Evolutionary conservation across 108 stramenopile genomes (phyloP), one percentile per base, ranked within the genome.

Genomic region (Nitzschia sp.): DNA sequence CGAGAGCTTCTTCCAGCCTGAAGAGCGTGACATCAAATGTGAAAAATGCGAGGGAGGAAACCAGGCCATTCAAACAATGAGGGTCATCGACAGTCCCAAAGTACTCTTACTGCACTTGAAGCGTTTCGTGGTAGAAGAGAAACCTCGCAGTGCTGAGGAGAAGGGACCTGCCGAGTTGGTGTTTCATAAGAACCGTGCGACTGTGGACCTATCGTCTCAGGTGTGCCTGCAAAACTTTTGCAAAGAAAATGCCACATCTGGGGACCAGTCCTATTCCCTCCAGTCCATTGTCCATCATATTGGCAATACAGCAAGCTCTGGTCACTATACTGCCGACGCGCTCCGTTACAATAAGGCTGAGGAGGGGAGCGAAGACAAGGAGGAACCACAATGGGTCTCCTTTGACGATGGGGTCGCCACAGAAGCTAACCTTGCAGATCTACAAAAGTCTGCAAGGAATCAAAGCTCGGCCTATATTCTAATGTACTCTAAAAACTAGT

Each of bases 11-110:
- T 95, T 95, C 60, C 65, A 67, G 8, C 79, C 91, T 1, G 90
- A 92, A 63, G 82, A 79, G 43, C 77, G 83, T 9, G 87, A 93
- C n/a, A 52, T 93, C 66, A 83, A 89, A 34, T 95, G 94, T 53
- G 94, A 95, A 74, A 91, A 95, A 70, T 90, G 92, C 50, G 34
- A 75, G 25, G 63, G 71, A 39, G 86, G 92, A 0, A 76, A 21
- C 15, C 65, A 62, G 10, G 89, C 86, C 3, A 87, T 83, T 37
- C 84, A 90, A 67, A 83, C 81, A 37, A 82, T 85, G 67, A 70
- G 79, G 56, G 72, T 92, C 25, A 51, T 78, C 17, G 79, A 85
- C 12, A 57, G 72, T 65, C 89, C 89, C 3, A 85, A 83, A 58
- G 87, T 75, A 19, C 56, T 93, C 3, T 53, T 93, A 21, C 64